Conservation (phyloP, 345 rosid species). For the Eucalyptus guilfoylei region DNA sequence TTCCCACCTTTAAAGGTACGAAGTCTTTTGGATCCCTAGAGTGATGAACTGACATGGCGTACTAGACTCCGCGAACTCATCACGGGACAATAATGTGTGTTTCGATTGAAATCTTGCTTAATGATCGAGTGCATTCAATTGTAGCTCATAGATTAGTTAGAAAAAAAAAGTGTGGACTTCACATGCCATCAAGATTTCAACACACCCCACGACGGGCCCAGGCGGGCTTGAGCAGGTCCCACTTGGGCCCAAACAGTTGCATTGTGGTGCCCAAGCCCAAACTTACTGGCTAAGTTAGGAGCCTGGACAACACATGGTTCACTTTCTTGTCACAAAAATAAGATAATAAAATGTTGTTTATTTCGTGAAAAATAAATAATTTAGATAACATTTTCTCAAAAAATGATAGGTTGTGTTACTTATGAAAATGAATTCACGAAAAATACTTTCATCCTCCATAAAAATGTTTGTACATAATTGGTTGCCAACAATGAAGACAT, state of each 20-base stretch:
- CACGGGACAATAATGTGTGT: background rate
- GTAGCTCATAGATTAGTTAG: background rate
- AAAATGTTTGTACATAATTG: background rate
- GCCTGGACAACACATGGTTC: background rate
- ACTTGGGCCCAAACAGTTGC: background rate
- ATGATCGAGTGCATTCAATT: background rate
- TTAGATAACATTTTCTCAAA: background rate
- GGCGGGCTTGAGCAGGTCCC: background rate
- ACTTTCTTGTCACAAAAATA: background rate
- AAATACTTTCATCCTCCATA: background rate
- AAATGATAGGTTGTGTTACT: fast-evolving
- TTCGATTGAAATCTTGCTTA: background rate
- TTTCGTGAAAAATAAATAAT: background rate
- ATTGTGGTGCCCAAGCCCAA: fast-evolving
- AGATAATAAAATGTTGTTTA: background rate
- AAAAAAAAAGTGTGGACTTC: background rate
- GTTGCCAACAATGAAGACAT: background rate
- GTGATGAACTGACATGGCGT: background rate
- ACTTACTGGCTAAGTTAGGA: background rate
- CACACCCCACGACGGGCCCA: background rate
- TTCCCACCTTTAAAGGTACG: background rate
- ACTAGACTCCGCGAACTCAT: background rate
- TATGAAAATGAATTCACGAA: background rate
- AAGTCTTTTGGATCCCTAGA: background rate
- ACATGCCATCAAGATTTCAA: background rate